Percentiles rank a stretch among this genome's conserved stretches.
These are phyloP conservation scores for Lachancea dasiensis DNA, from an alignment of 805 yeast species.

Conservation along the genomic window DNA sequence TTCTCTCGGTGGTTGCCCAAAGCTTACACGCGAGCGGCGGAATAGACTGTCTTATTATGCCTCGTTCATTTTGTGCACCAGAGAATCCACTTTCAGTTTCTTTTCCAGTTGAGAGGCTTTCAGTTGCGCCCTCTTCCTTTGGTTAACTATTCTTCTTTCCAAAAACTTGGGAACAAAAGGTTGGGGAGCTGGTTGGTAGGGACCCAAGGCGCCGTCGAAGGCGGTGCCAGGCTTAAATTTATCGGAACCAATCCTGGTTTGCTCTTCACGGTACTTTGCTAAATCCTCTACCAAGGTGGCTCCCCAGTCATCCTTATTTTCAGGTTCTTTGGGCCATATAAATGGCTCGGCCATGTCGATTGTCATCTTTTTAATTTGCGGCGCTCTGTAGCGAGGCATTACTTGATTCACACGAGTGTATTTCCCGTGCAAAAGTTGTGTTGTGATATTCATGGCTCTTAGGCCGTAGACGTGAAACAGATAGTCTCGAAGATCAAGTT, in stretches of 20 bases:
- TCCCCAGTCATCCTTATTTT: conserved; percentile 39
- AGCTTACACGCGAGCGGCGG: too few species aligned
- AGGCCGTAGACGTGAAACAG: conserved; percentile 85
- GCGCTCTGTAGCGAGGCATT: conserved; percentile 64
- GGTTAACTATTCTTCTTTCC: conserved; percentile 42
- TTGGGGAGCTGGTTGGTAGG: conserved; percentile 52
- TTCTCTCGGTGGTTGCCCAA: too few species aligned
- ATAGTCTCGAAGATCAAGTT: conserved; percentile 90
- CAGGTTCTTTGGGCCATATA: conserved; percentile 78
- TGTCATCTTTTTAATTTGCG: conserved; percentile 92
- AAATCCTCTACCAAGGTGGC: conserved; percentile 41
- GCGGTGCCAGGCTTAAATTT: conserved; percentile 59
- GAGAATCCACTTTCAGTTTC: conserved; percentile 13
- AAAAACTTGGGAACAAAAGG: conserved; percentile 55
- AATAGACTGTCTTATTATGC: too few species aligned
- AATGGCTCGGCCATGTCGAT: conserved; percentile 94
- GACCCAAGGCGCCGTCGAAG: conserved; percentile 62
- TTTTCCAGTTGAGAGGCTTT: conserved; percentile 15
- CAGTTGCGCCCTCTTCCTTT: conserved; percentile 30
- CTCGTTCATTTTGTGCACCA: conserved; percentile 5
- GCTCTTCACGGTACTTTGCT: conserved; percentile 46
- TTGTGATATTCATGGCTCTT: conserved; percentile 82
- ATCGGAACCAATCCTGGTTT: conserved; percentile 58
- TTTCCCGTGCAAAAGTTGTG: conserved; percentile 71
- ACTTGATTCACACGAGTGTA: conserved; percentile 55